A percentile compares a stretch with the other conserved stretches of the same genome.
Evolutionary conservation across 331 rosid genomes (phyloP).

Genomic region (Malus hybrid): DNA sequence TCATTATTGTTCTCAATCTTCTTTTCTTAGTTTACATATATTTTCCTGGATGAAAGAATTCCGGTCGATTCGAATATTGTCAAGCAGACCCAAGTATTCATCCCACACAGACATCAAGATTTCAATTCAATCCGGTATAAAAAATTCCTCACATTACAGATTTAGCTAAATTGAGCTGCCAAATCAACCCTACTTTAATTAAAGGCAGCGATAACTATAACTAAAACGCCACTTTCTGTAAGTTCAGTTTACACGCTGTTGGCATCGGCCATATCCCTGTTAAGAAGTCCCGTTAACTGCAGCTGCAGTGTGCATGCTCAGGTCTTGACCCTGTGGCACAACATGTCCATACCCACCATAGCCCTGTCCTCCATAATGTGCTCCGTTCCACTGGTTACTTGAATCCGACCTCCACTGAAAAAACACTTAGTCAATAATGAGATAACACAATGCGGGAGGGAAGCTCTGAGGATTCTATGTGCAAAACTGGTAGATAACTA

Average conservation of each 20-base stretch:
- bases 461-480: background rate
- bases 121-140: slow-evolving; percentile 35
- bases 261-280: slow-evolving; percentile 5
- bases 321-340: slow-evolving; percentile 50
- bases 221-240: slow-evolving; percentile 15
- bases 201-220: slow-evolving; percentile 12
- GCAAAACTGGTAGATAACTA: background rate
- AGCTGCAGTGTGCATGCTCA: slow-evolving; percentile 50
- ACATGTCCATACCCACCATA: slow-evolving; percentile 54
- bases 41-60: no score
- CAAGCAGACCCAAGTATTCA: background rate
- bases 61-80: background rate
- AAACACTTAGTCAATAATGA: slow-evolving; percentile 2
- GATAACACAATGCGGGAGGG: background rate
- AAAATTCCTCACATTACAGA: slow-evolving; percentile 40
- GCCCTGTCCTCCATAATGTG: slow-evolving; percentile 57
- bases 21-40: no score
- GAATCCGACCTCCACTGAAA: slow-evolving; percentile 84
- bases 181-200: slow-evolving; percentile 37
- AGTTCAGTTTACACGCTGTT: slow-evolving; percentile 20
- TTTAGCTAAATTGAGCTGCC: slow-evolving; percentile 49
- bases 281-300: slow-evolving; percentile 64
- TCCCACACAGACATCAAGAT: slow-evolving; percentile 6
- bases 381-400: slow-evolving; percentile 60
- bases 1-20: no score